These are phyloP conservation scores for Malus sieversii DNA, from an alignment of 306 rosid species.

Conservation along the genomic window DNA sequence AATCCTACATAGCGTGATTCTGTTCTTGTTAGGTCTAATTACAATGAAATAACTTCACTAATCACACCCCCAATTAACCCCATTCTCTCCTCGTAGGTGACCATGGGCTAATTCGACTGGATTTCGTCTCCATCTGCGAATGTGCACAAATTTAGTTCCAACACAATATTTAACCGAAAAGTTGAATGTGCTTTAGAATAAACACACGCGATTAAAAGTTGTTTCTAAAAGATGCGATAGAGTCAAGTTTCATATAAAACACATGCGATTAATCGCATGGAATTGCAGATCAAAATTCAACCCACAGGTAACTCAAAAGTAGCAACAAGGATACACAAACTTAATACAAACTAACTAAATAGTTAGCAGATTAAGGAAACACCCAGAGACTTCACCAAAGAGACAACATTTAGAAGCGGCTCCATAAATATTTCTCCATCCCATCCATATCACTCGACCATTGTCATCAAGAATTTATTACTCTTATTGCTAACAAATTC, in stretches of 20 bases:
- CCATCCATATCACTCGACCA: not conserved
- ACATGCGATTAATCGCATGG: not conserved
- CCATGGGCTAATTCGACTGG: no score
- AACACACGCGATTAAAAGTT: no score
- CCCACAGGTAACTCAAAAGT: not conserved
- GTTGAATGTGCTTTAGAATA: no score
- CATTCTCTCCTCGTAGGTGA: no score
- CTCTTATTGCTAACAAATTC: not conserved
- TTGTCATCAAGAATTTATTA: not conserved
- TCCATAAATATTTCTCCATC: not conserved
- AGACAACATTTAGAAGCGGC: not conserved
- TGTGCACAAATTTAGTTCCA: no score
- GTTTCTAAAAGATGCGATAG: not conserved
- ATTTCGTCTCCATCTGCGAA: rapidly evolving
- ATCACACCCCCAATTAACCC: no score
- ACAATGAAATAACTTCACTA: no score
- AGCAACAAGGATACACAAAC: not conserved
- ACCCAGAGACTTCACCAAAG: not conserved
- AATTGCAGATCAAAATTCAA: no score
- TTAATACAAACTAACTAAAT: not conserved
- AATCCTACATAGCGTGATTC: no score
- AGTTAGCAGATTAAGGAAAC: not conserved
- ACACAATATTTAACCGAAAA: no score
- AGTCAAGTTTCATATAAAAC: not conserved
- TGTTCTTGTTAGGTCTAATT: no score